Percentiles rank a stretch among this genome's conserved stretches.
Conservation (phyloP, 192 early-diverging fungal genomes). For the Pilaira anomala region DNA sequence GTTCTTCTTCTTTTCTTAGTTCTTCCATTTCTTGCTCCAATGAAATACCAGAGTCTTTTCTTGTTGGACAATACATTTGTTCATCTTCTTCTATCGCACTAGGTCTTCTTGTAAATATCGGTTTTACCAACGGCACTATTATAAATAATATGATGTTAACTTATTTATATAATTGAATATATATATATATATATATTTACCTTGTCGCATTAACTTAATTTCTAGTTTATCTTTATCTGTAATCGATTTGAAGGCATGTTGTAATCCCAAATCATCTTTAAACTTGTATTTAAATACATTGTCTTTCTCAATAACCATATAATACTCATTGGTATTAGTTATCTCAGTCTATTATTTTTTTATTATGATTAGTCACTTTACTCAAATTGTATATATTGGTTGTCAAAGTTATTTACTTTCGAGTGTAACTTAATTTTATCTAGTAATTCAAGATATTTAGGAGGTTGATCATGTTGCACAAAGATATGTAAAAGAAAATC, state of each 20-base stretch:
- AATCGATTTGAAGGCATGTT: not conserved
- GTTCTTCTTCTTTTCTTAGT: not conserved
- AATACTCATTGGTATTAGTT: not conserved
- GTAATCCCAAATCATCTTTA: not conserved
- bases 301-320: conserved; percentile 2
- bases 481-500: conserved; percentile 16
- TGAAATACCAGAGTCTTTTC: conserved; percentile 7
- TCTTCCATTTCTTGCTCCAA: not conserved
- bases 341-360: conserved; percentile 7
- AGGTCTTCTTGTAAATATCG: not conserved
- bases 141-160: not conserved
- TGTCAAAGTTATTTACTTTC: not conserved
- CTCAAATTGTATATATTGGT: not conserved
- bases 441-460: conserved; percentile 3
- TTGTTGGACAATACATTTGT: not conserved
- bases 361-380: too few relatives aligned
- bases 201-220: conserved; percentile 1
- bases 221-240: conserved; percentile 7
- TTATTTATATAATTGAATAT: not conserved
- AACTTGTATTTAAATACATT: not conserved
- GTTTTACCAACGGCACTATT: not conserved
- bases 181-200: not conserved
- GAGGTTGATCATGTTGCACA: conserved; percentile 8
- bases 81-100: not conserved
- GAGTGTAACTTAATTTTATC: conserved; percentile 12